Evolutionary conservation across 768 basidiomycete genomes (phyloP), one percentile per base, ranked within the genome.

Genomic region (Paxillus involutus): DNA sequence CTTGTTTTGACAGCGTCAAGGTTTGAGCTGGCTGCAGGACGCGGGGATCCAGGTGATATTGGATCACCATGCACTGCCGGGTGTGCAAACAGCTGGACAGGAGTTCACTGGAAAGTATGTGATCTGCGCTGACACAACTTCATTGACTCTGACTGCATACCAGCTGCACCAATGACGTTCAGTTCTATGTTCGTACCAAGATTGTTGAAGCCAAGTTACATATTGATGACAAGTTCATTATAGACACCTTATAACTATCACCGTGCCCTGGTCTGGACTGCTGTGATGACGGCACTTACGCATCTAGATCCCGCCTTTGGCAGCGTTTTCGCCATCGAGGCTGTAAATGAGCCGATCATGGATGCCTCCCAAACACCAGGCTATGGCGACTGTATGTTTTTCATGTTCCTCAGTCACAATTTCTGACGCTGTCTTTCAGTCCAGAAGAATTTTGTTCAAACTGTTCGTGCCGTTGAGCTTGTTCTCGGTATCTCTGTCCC

Each of bases 311-410:
- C 88, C 6, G 71, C 74, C 39, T 92, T 92, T 62, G 71, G 60
- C 16, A 81, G 74, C 32, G 88, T 87, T n/a, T 84, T 86, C 40
- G 74, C 86, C 2, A 85, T 92, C 30, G 80, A 92, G 60, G 90
- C 90, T 1, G 75, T 87, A 26, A 92, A 92, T 56, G 90, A 92
- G 53, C 87, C 86, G 0, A 82, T 89, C 60, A 86, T 83, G 86
- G 71, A 92, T 61, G 86, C 88, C 8, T 63, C 51, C 16, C 67
- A 76, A 57, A 91, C 90, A 1, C 89, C 90, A 0, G 81, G 76
- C 29, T 84, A 87, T 43, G 89, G 88, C 21, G 73, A 77, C 40
- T 92, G 89, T 90, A 64, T 50, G 83, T 63, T 58, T 13, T 10
- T 39, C 19, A 0, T 41, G 29, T 37, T 49, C 51, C 9, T 43